Evolutionary conservation across 805 yeast genomes (phyloP).

Genomic region (Wickerhamomyces silvicola): DNA sequence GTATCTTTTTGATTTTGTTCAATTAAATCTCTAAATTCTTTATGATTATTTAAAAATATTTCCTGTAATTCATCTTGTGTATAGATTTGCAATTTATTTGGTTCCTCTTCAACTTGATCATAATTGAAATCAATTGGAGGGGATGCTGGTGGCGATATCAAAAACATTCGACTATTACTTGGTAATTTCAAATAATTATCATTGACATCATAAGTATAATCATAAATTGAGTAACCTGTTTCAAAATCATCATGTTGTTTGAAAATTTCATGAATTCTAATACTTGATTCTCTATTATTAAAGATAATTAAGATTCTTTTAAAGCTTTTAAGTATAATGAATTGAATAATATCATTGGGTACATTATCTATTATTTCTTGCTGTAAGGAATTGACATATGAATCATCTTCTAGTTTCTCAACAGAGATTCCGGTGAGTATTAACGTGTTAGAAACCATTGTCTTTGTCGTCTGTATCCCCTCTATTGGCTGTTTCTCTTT

Average conservation of each 20-base stretch:
- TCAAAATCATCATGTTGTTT: conserved; percentile 5
- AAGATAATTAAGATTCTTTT: conserved; percentile 22
- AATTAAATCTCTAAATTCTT: conserved; percentile 12
- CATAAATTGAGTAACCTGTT: conserved; percentile 15
- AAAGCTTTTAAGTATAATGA: conserved; percentile 22
- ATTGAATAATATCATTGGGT: conserved; percentile 18
- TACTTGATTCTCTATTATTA: conserved; percentile 8
- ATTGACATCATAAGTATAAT: conserved; percentile 6
- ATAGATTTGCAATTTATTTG: conserved; percentile 23
- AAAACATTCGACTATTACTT: conserved; percentile 25
- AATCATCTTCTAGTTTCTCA: conserved; percentile 12
- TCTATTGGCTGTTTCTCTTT: not conserved
- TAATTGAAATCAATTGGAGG: conserved; percentile 37
- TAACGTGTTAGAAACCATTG: conserved; percentile 16
- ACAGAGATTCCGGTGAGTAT: conserved; percentile 17
- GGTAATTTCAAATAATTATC: conserved; percentile 28
- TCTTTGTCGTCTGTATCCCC: not conserved
- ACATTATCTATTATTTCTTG: conserved; percentile 18
- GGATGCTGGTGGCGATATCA: conserved; percentile 36
- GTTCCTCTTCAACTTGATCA: conserved; percentile 31
- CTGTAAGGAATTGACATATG: conserved; percentile 16
- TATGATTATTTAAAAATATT: conserved; percentile 14
- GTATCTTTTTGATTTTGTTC: conserved; percentile 8
- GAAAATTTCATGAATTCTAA: conserved; percentile 3
- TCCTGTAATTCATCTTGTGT: conserved; percentile 20